These are phyloP conservation scores for Metschnikowia hibisci DNA, from an alignment of 805 yeast genomes.

Conservation along the genomic window DNA sequence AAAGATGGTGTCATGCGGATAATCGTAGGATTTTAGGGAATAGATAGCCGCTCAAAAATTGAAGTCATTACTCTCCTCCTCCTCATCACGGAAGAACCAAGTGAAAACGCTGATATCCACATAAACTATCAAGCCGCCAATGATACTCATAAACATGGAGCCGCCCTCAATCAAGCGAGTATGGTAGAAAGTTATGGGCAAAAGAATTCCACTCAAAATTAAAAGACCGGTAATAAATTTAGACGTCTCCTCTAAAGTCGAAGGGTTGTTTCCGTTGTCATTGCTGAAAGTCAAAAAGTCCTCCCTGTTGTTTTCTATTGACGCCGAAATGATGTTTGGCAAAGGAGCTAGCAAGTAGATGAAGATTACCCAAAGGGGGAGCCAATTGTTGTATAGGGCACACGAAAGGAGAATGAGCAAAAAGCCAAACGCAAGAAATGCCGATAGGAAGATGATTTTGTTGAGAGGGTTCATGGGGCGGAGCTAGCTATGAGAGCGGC, in stretches of 20 bases:
- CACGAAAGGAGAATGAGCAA: slow-evolving; percentile 41
- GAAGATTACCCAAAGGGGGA: slow-evolving; percentile 35
- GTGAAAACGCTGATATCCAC: slow-evolving; percentile 41
- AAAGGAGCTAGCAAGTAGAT: slow-evolving; percentile 43
- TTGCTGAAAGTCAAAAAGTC: slow-evolving; percentile 43
- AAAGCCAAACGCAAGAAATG: slow-evolving; percentile 44
- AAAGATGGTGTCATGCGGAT: too few relatives aligned
- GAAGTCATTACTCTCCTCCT: slow-evolving; percentile 44
- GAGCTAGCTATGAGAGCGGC: background rate
- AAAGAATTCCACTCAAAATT: slow-evolving; percentile 42
- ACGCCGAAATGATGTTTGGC: slow-evolving; percentile 38
- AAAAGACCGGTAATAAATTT: slow-evolving; percentile 38
- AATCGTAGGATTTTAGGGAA: too few relatives aligned
- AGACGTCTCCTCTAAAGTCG: slow-evolving; percentile 37
- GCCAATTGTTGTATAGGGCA: slow-evolving; percentile 42
- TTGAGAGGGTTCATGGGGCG: slow-evolving; percentile 41
- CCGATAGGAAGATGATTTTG: slow-evolving; percentile 44
- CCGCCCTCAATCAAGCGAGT: slow-evolving; percentile 35
- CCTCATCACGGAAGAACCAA: slow-evolving; percentile 44
- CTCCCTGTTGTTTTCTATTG: slow-evolving; percentile 37
- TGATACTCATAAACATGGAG: slow-evolving; percentile 40
- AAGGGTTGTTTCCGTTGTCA: slow-evolving; percentile 34
- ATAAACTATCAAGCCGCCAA: slow-evolving; percentile 44
- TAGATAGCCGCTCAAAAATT: slow-evolving; percentile 25
- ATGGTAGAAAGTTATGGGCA: slow-evolving; percentile 41